Percentiles rank a stretch among this genome's conserved stretches.
These are phyloP conservation scores for Fusarium redolens DNA, from an alignment of 2,329 filamentous ascomycete species.

Conservation along the genomic window DNA sequence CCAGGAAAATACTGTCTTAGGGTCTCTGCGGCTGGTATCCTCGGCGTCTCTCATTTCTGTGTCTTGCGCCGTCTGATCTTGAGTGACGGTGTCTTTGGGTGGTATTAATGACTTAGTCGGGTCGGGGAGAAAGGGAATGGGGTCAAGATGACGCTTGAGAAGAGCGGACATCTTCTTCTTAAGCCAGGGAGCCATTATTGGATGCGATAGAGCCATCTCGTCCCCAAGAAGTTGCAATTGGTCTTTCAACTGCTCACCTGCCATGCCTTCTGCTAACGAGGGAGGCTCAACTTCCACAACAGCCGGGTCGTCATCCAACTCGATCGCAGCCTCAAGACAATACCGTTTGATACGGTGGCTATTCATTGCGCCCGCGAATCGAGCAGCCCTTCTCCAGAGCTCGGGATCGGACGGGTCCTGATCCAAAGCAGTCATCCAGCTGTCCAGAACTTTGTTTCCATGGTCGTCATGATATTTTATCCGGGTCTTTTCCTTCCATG, in stretches of 20 bases:
- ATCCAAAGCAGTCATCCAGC: conserved; percentile 69
- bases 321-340: conserved; percentile 73
- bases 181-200: conserved; percentile 68
- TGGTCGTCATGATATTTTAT: conserved; percentile 47
- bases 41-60: conserved; percentile 35
- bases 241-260: conserved; percentile 70
- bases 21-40: conserved; percentile 12
- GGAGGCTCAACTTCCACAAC: conserved; percentile 71
- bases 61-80: conserved; percentile 27
- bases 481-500: conserved; percentile 52
- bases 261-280: conserved; percentile 71
- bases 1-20: conserved; percentile 47
- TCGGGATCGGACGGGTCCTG: conserved; percentile 76
- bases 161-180: conserved; percentile 62
- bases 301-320: conserved; percentile 74
- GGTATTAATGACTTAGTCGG: conserved; percentile 56
- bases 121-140: conserved; percentile 71
- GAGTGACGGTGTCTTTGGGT: conserved; percentile 34
- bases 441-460: conserved; percentile 62
- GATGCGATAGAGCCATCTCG: conserved; percentile 68
- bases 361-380: conserved; percentile 68
- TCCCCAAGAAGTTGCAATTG: conserved; percentile 66
- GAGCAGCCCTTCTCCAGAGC: conserved; percentile 70
- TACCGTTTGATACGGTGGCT: conserved; percentile 69
- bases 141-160: conserved; percentile 68